Percentiles rank a stretch among this genome's conserved stretches.
Conservation (phyloP, 2,329 filamentous ascomycete species). For the Aulographum hederae region DNA sequence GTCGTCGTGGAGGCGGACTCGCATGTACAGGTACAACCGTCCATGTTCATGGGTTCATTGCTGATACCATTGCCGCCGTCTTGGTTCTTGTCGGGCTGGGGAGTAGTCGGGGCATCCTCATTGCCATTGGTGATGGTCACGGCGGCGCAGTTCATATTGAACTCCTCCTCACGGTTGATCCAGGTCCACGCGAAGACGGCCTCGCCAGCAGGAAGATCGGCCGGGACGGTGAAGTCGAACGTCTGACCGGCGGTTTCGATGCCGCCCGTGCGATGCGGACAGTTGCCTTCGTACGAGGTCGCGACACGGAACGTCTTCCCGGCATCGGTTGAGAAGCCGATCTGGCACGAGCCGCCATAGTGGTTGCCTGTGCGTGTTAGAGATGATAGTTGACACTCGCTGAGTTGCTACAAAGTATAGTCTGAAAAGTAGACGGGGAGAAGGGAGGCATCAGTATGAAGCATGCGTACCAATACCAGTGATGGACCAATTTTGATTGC, state of each 20-base stretch:
- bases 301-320: slow-evolving; percentile 26
- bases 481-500: slow-evolving; percentile 22
- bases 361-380: slow-evolving; percentile 17
- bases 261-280: slow-evolving; percentile 22
- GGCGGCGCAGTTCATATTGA: slow-evolving; percentile 24
- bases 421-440: neutral
- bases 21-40: neutral
- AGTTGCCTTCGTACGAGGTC: slow-evolving; percentile 27
- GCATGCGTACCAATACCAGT: slow-evolving; percentile 9
- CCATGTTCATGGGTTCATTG: neutral
- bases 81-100: neutral
- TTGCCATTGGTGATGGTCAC: slow-evolving; percentile 19
- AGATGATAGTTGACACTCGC: neutral
- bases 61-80: neutral
- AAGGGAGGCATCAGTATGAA: slow-evolving; percentile 4
- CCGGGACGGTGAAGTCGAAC: slow-evolving; percentile 26
- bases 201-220: slow-evolving; percentile 21
- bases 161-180: slow-evolving; percentile 27
- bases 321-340: slow-evolving; percentile 24
- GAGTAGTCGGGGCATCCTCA: neutral
- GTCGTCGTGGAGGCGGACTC: neutral
- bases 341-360: slow-evolving; percentile 28
- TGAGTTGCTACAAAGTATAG: neutral
- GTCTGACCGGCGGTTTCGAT: slow-evolving; percentile 20
- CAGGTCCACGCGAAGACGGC: slow-evolving; percentile 29